Base-by-base conservation (phyloP, 352 stramenopile species). In the Globisporangium nunn region DNA sequence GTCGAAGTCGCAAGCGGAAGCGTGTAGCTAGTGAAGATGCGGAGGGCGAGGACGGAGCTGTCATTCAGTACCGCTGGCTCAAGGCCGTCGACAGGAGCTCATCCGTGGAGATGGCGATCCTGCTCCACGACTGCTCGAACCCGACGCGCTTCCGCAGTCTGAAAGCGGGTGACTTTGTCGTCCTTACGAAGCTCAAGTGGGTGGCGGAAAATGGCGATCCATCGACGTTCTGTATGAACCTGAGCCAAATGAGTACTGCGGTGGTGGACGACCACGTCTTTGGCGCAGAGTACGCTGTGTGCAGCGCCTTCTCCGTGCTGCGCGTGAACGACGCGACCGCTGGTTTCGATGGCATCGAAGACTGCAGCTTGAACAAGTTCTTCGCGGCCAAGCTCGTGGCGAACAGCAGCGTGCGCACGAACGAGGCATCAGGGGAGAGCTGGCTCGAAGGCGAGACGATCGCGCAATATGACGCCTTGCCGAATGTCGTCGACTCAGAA, bases 151-250 rank as follows among this genome's bases (percentile, higher is more conserved):
- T 90, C 60, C 56, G 64, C 5, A 65, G 59, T 0, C 65, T 88
- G 30, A 62, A 78, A 54, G 77, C 78, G 14, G 77, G 80, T 6
- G 64, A 79, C 18, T 65, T 62, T 0, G 59, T 85, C 10, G 73
- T 90, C 68, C 46, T 78, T 6, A 86, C 77, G 4, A 88, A 83
- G 54, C 70, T 90, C 5, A 62, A 70, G 37, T 86, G 75, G 75
- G 44, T 71, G 4, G 39, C 30, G 10, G 35, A 41, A 7, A 28
- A 29, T 23, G 23, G 23, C 35, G 46, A 41, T 12, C 40, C 37
- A 28, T 28, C n/a, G 15, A 28, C 10, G 35, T 23, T 35, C 23
- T 37, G 23, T 23, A 23, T 28, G 3, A 3, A 40, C 23, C 23
- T 14, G 40, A 51, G 12, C 40, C 1, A 23, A 8, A 14, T 45